Conservation (phyloP, 1,284 basidiomycete species). For the Omphalotus olearius region DNA sequence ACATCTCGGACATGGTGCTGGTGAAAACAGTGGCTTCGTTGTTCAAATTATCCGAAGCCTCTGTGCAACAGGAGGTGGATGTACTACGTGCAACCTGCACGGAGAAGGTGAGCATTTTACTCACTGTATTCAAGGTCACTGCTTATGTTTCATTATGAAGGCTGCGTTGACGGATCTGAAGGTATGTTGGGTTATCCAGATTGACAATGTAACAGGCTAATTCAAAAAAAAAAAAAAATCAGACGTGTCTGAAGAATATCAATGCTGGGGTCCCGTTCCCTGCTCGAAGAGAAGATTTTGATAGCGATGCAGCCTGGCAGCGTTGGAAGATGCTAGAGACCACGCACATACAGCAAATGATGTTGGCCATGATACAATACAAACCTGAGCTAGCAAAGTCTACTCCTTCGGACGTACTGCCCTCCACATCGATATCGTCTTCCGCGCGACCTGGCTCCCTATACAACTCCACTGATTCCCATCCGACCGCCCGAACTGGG, state of each 20-base stretch:
- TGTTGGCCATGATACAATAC: conserved; percentile 83
- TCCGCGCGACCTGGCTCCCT: conserved; percentile 47
- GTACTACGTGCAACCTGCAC: conserved; percentile 67
- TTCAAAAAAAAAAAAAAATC: no score
- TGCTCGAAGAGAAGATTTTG: conserved; percentile 84
- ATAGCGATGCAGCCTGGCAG: conserved; percentile 75
- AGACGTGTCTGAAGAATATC: conserved; percentile 92
- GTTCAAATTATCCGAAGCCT: conserved; percentile 69
- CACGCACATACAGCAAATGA: conserved; percentile 79
- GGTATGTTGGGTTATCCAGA: conserved; percentile 33
- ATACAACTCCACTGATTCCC: conserved; percentile 38
- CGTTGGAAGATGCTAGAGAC: conserved; percentile 87
- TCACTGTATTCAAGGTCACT: conserved; percentile 6
- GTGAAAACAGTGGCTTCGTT: conserved; percentile 69
- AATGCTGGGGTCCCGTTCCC: conserved; percentile 83
- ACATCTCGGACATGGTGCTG: conserved; percentile 69
- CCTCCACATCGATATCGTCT: conserved; percentile 32
- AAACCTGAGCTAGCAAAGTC: conserved; percentile 88
- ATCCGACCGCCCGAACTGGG: conserved; percentile 42
- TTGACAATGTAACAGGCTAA: conserved; percentile 7
- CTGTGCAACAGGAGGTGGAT: conserved; percentile 75
- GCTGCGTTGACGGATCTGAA: conserved; percentile 84
- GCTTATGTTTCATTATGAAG: conserved; percentile 31
- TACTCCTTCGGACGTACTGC: conserved; percentile 50
- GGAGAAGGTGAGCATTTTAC: conserved; percentile 56